Evolutionary conservation across 768 basidiomycete genomes (phyloP).

Genomic region (Mycena pura): DNA sequence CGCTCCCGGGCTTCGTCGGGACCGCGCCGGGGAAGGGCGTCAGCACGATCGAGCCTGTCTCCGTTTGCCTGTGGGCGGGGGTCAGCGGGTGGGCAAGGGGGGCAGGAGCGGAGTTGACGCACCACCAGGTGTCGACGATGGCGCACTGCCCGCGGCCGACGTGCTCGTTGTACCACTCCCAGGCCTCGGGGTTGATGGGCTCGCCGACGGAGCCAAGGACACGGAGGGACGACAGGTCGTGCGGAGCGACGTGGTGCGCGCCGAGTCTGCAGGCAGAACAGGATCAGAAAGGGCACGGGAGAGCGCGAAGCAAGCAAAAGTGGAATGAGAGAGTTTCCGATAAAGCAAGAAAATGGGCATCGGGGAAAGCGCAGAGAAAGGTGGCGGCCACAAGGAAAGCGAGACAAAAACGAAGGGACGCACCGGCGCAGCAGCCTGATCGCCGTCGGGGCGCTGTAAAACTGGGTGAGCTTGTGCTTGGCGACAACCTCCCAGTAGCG

Average conservation of each 20-base stretch:
- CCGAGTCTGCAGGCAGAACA: slow-evolving; percentile 58
- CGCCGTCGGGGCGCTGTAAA: slow-evolving; percentile 95
- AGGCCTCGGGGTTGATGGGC: too few relatives aligned
- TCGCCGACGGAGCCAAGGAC: too few relatives aligned
- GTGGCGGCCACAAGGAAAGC: not conserved
- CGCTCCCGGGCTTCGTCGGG: slow-evolving; percentile 94
- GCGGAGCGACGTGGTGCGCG: slow-evolving; percentile 83
- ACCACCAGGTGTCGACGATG: too few relatives aligned
- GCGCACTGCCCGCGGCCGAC: too few relatives aligned
- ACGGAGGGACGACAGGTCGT: too few relatives aligned
- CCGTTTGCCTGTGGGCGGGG: slow-evolving; percentile 77
- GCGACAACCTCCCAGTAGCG: slow-evolving; percentile 98
- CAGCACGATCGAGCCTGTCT: slow-evolving; percentile 95
- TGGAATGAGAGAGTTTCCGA: not conserved
- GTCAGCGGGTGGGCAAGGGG: not conserved
- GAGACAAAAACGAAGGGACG: not conserved
- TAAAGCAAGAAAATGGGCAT: not conserved
- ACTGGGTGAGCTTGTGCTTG: slow-evolving; percentile 92
- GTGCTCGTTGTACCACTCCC: too few relatives aligned
- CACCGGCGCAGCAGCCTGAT: slow-evolving; percentile 84
- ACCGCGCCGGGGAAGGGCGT: slow-evolving; percentile 97
- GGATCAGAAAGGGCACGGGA: not conserved
- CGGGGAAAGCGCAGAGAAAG: not conserved
- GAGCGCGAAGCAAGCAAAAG: not conserved
- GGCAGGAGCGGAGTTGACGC: not conserved